Conservation (phyloP, 345 rosid species). For the Streptanthus diversifolius region DNA sequence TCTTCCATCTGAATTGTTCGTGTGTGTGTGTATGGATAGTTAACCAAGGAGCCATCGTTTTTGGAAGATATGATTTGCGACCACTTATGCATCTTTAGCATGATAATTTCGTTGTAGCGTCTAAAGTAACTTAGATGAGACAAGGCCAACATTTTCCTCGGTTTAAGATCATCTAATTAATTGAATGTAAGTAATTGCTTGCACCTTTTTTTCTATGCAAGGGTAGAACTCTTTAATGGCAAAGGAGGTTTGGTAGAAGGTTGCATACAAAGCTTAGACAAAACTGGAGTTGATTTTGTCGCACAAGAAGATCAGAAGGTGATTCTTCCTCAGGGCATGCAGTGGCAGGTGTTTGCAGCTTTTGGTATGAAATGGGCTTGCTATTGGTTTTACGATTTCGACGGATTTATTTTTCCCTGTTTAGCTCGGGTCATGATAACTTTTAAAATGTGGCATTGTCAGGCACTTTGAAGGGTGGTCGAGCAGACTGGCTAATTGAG, state of each 20-base stretch:
- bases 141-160: not conserved
- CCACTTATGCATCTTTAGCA: constrained; percentile 6
- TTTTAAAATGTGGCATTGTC: constrained; percentile 13
- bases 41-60: not conserved
- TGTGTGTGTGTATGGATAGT: not conserved
- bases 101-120: not conserved
- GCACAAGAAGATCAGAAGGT: constrained; percentile 58
- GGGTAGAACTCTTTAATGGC: constrained; percentile 94
- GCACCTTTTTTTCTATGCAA: constrained; percentile 37
- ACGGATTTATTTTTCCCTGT: not conserved
- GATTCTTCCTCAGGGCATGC: constrained; percentile 48
- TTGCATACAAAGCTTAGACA: constrained; percentile 54
- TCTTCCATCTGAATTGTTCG: not conserved
- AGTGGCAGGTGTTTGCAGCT: constrained; percentile 87
- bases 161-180: not conserved
- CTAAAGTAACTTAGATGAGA: not conserved
- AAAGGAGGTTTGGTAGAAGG: constrained; percentile 76
- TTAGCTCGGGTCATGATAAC: not conserved
- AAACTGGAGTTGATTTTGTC: constrained; percentile 58
- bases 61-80: not conserved
- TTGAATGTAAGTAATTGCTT: constrained; percentile 9
- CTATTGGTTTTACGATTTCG: not conserved
- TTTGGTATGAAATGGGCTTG: constrained; percentile 52
- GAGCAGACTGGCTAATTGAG: constrained; percentile 96
- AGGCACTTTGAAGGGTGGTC: constrained; percentile 91